Percentiles rank a stretch among this genome's conserved stretches.
phyloP scores from a whole-genome alignment of 768 basidiomycete genomes.

The Agaricus bisporus region DNA sequence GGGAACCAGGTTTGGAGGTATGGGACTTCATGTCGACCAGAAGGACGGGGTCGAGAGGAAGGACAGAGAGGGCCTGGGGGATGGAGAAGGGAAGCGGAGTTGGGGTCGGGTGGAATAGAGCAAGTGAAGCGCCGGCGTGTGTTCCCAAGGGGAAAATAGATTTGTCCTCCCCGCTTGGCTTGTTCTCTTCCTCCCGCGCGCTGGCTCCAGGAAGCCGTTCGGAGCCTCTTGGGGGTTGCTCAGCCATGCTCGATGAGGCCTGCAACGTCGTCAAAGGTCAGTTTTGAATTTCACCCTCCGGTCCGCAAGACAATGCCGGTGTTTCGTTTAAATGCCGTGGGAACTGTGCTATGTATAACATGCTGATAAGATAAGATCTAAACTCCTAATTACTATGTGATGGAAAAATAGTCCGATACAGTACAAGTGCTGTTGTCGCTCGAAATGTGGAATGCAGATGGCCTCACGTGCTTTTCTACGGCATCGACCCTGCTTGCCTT shows the following conservation, averaged over 20 bases:
- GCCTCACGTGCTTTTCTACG: background rate
- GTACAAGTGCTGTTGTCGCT: no score
- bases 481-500: background rate
- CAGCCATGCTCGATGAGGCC: background rate
- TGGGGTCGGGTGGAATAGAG: conserved; percentile 14
- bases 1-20: conserved; percentile 30
- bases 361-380: conserved; percentile 5
- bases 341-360: background rate
- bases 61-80: conserved; percentile 16
- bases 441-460: no score
- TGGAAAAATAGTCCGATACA: no score
- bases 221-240: background rate
- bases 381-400: no score
- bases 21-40: conserved; percentile 20
- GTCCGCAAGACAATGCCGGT: background rate
- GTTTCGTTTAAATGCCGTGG: conserved; percentile 5
- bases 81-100: conserved; percentile 19
- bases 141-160: conserved; percentile 26
- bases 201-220: conserved; percentile 4
- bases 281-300: background rate
- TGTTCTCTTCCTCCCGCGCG: conserved; percentile 16
- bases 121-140: conserved; percentile 16
- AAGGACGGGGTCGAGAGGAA: background rate
- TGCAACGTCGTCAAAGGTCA: background rate
- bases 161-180: conserved; percentile 22